Evolutionary conservation across 2,329 filamentous ascomycete genomes (phyloP).

Genomic region (Cadophora luteo-olivacea): DNA sequence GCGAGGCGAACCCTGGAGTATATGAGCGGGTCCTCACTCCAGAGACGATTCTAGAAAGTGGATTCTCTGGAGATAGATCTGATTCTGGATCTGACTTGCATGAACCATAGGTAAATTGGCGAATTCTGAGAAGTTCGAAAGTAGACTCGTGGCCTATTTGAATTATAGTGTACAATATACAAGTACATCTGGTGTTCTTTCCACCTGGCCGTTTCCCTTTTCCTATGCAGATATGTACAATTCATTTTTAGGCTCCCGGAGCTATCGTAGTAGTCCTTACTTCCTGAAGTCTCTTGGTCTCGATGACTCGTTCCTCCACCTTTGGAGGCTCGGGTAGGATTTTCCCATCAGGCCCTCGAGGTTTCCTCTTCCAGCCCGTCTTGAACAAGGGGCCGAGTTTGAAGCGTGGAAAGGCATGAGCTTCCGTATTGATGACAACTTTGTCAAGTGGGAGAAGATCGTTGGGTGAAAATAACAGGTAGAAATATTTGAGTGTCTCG

Average conservation of each 20-base stretch:
- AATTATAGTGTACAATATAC: slow-evolving; percentile 14
- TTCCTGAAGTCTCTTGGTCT: slow-evolving; percentile 30
- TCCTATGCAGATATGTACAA: slow-evolving; percentile 27
- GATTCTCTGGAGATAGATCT: not conserved
- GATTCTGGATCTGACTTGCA: not conserved
- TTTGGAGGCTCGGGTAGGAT: slow-evolving; percentile 38
- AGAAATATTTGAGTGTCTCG: slow-evolving; percentile 97
- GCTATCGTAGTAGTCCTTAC: slow-evolving; percentile 23
- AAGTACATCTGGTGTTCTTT: slow-evolving; percentile 8
- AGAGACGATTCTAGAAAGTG: not conserved
- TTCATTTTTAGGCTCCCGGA: not conserved
- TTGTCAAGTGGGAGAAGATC: slow-evolving; percentile 85
- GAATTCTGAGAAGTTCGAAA: not conserved
- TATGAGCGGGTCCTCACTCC: not conserved
- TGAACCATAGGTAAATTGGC: not conserved
- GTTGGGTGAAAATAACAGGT: slow-evolving; percentile 86
- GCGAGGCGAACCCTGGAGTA: not conserved
- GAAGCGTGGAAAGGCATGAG: slow-evolving; percentile 88
- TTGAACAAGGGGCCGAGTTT: slow-evolving; percentile 78
- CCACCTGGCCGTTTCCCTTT: not conserved
- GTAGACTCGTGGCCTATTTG: not conserved
- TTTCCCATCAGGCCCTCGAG: slow-evolving; percentile 52
- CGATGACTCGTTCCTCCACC: slow-evolving; percentile 22
- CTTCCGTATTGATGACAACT: slow-evolving; percentile 95
- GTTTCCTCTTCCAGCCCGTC: slow-evolving; percentile 81